Conservation (phyloP, 257 asterid genomes). For the Solanum acaule region DNA sequence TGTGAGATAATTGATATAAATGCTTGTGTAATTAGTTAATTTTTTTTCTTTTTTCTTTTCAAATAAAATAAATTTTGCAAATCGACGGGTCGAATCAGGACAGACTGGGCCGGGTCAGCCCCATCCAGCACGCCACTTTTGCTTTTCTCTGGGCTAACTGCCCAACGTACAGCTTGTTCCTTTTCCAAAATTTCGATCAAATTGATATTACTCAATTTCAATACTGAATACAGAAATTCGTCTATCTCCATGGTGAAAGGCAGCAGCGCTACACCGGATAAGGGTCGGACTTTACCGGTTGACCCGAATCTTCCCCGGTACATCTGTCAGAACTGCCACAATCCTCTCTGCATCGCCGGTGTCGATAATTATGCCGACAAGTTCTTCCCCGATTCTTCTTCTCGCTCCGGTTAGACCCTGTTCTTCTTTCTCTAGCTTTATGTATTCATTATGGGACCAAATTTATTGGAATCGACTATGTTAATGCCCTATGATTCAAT, state of each 20-base stretch:
- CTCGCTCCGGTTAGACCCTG: constrained; percentile 36
- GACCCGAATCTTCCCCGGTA: constrained; percentile 94
- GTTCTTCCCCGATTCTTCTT: constrained; percentile 19
- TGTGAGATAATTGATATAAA: not conserved
- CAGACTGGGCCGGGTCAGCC: not conserved
- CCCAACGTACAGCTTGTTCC: not conserved
- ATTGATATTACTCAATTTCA: not conserved
- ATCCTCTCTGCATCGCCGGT: constrained; percentile 69
- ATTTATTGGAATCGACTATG: not conserved
- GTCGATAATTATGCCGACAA: constrained; percentile 74
- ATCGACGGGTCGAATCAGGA: rapidly evolving
- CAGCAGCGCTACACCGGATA: constrained; percentile 34
- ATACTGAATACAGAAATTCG: not conserved
- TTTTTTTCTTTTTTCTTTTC: no score
- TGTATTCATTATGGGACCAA: not conserved
- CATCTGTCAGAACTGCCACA: constrained; percentile 95
- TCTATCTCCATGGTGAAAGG: constrained; percentile 12
- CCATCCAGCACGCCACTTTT: not conserved
- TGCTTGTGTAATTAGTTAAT: no score
- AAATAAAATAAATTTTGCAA: no score
- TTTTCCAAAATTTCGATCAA: not conserved
- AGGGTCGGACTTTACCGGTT: constrained; percentile 74
- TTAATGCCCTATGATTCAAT: not conserved
- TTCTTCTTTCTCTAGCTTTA: not conserved
- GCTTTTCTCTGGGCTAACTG: not conserved